Evolutionary conservation across 305 asterid genomes (phyloP).

Genomic region (Solanum chacoense): DNA sequence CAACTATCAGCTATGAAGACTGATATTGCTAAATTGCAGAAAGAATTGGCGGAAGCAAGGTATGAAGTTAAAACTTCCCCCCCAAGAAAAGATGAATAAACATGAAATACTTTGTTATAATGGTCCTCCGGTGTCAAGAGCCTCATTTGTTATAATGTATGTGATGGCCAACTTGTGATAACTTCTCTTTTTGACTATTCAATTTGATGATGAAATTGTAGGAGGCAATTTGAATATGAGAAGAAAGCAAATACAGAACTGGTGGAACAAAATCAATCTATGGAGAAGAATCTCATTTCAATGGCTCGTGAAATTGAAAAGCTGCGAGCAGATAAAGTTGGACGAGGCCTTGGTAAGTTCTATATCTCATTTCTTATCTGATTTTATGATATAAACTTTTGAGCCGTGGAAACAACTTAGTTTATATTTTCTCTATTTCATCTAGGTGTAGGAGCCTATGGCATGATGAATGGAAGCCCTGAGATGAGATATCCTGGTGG

Average conservation of each 20-base stretch:
- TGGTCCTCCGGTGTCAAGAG: background rate
- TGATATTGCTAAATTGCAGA: constrained; percentile 59
- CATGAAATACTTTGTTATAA: background rate
- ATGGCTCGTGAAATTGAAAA: constrained; percentile 91
- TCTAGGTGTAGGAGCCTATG: constrained; percentile 54
- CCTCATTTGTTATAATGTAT: background rate
- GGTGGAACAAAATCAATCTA: constrained; percentile 50
- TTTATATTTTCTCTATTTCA: background rate
- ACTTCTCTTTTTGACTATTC: background rate
- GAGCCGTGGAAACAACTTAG: background rate
- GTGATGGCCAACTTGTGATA: background rate
- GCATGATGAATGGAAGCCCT: constrained; percentile 56
- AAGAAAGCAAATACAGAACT: constrained; percentile 64
- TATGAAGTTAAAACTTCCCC: constrained; percentile 8
- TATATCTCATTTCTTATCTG: background rate
- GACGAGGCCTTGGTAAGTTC: constrained; percentile 28
- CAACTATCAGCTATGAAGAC: constrained; percentile 44
- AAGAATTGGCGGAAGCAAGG: constrained; percentile 72
- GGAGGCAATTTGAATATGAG: constrained; percentile 52
- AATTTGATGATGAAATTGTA: constrained; percentile 4
- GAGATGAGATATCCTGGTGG: constrained; percentile 48
- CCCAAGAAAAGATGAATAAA: background rate
- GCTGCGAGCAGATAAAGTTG: constrained; percentile 56
- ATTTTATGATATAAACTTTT: background rate
- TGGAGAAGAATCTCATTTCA: constrained; percentile 70